These are phyloP conservation scores for Bondarzewia mesenterica DNA, from an alignment of 1,284 basidiomycete genomes.

Conservation along the genomic window DNA sequence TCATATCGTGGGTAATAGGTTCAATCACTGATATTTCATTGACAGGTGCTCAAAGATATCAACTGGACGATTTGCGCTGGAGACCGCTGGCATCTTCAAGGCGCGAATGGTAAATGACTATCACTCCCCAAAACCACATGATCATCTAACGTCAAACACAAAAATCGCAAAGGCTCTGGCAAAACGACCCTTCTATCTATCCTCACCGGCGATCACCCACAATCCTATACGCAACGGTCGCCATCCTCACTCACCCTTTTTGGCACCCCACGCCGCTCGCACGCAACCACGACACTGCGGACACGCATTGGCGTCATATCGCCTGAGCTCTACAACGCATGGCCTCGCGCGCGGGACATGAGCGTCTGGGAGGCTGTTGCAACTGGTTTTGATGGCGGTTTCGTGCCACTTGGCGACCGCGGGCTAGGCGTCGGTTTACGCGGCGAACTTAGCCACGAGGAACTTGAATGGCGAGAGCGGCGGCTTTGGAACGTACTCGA, in stretches of 20 bases:
- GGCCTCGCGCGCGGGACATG: conserved; percentile 70
- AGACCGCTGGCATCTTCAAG: conserved; percentile 83
- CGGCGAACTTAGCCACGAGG: conserved; percentile 22
- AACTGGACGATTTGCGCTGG: conserved; percentile 76
- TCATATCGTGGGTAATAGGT: conserved; percentile 3
- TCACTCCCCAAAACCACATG: too few relatives aligned
- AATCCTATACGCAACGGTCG: conserved; percentile 75
- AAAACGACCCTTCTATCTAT: conserved; percentile 94
- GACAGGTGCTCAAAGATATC: conserved; percentile 64
- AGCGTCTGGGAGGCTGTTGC: conserved; percentile 73
- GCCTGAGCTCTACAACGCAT: conserved; percentile 88
- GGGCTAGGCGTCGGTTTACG: conserved; percentile 37
- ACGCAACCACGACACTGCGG: conserved; percentile 51
- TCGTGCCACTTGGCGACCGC: conserved; percentile 43
- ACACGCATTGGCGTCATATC: conserved; percentile 71
- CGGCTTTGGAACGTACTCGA: conserved; percentile 49
- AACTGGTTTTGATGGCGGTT: conserved; percentile 82
- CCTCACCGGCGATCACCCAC: conserved; percentile 91
- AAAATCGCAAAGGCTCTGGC: conserved; percentile 76
- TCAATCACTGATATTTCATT: conserved; percentile 1
- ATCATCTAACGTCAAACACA: too few relatives aligned
- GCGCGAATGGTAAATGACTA: conserved; percentile 64
- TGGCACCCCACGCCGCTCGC: conserved; percentile 53
- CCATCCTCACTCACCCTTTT: conserved; percentile 65
- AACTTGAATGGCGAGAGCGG: conserved; percentile 35